Base-by-base conservation (phyloP, 2,329 filamentous ascomycete genomes). In the Penicillium concentricum region DNA sequence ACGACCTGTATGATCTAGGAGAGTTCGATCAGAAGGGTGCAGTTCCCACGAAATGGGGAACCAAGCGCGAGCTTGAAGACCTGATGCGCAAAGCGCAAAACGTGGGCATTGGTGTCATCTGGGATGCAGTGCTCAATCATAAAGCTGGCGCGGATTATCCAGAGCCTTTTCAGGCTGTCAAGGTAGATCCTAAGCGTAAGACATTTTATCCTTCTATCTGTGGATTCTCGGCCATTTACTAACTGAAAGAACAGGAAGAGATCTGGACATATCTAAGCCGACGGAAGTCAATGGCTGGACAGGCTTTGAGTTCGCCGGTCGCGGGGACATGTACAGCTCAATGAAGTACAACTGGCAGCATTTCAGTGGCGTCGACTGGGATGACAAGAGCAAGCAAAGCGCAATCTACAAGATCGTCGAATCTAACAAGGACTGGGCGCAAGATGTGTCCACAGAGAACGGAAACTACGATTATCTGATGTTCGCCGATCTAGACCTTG, bases 81-180 rank as follows among this genome's bases (percentile, higher is more conserved):
- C 70, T 91, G 46, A 73, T 77, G 3, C 71, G 77, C 20, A 72
- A 74, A 13, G 85, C 86, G 0, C 76, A 81, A 49, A 73, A 80
- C 37, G 62, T 80, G 24, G 82, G 81, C 0, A 76, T 90, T 9
- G 80, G 81, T 0, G 65, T 89, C 0, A 81, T 88, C 62, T 90
- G 86, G 80, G 88, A 90, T 69, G 84, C 86, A 1, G 87, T 91
- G 7, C 75, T 90, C 43, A 91, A 90, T 65, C 88, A 90, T 69
- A 89, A 88, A 69, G 86, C 87, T 3, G 87, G 82, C 2, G 87
- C 85, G 7, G 88, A 91, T 68, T 78, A 78, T 50, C 85, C 81
- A 26, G 87, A 90, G 68, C 81, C 81, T 52, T 87, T 82, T 55
- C 74, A 76, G 57, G 86, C 84, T 2, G 79, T 88, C 43, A 85